Conservation (phyloP, 306 rosid genomes). For the Sindora glabra region DNA sequence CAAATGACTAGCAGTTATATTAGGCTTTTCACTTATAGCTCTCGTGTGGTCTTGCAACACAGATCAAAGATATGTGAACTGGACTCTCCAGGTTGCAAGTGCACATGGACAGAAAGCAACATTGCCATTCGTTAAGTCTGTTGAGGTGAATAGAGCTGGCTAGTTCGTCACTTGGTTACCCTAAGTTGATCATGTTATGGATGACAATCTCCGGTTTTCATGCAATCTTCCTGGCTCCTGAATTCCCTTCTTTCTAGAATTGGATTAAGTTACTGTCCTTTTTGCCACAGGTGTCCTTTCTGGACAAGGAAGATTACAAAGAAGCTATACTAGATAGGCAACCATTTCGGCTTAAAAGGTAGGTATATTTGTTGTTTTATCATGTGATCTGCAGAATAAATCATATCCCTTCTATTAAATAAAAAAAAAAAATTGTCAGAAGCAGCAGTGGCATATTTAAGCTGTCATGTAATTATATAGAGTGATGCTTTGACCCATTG, state of each 20-base stretch:
- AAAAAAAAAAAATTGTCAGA: neutral
- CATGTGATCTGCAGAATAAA: neutral
- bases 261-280: slow-evolving; percentile 10
- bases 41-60: slow-evolving; percentile 30
- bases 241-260: neutral
- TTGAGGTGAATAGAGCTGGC: slow-evolving; percentile 52
- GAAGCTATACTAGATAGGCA: slow-evolving; percentile 39
- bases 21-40: slow-evolving; percentile 16
- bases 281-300: slow-evolving; percentile 39
- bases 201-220: neutral
- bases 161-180: neutral
- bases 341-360: slow-evolving; percentile 53
- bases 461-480: neutral
- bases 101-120: slow-evolving; percentile 74
- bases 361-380: neutral
- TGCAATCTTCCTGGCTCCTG: neutral
- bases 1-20: neutral
- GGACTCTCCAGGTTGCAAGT: slow-evolving; percentile 85
- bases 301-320: slow-evolving; percentile 44
- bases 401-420: too few relatives aligned
- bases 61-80: slow-evolving; percentile 82
- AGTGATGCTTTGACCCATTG: neutral
- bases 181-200: neutral
- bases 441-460: neutral
- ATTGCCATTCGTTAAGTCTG: slow-evolving; percentile 72